Evolutionary conservation across 1,284 basidiomycete species (phyloP), one percentile per base, ranked within the genome.

Genomic region (Naganishia sp.): DNA sequence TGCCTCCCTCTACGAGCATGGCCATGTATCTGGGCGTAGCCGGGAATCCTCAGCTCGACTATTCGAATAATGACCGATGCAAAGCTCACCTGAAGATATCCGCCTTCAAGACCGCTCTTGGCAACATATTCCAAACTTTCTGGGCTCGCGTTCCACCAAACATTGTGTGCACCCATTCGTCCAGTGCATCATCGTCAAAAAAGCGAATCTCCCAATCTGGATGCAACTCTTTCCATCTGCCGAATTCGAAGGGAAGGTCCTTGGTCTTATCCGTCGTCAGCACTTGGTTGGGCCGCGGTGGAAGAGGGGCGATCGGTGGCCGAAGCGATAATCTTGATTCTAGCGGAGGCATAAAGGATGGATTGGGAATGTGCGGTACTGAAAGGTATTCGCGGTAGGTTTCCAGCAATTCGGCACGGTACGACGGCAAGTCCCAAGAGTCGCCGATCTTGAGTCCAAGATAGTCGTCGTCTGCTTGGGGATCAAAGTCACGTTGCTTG

Each of bases 1-100:
- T 70, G 1, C 75, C 75, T 3, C 76, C 76, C 43, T 71, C 70
- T 15, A 72, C 71, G 6, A 78, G 66, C 70, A 77, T 70, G 10
- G 72, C 68, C 36, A 57, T 43, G 31, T 45, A 55, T 31, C 18
- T 49, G 13, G 21, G 28, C 43, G 15, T 6, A 50, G 7, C 15
- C 21, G 48, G 25, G 15, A 21, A 9, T 44, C 15, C 9, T 60
- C 44, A 49, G 45, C 21, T 21, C 6, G 5, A 31, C 3, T 13
- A 36, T 11, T 10, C 16, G 3, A 45, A 25, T 16, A 23, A 15
- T 11, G 28, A n/a, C 13, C 45, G n/a, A 3, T 18, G 6, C 7
- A 23, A 55, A 42, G 39, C 73, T 48, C 52, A 76, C 72, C 73
- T 69, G 60, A 72, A 76, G 18, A 77, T 43, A 45, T 75, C 73